phyloP scores from a whole-genome alignment of 441 rosid species.

The Pelargonium citronellum region DNA sequence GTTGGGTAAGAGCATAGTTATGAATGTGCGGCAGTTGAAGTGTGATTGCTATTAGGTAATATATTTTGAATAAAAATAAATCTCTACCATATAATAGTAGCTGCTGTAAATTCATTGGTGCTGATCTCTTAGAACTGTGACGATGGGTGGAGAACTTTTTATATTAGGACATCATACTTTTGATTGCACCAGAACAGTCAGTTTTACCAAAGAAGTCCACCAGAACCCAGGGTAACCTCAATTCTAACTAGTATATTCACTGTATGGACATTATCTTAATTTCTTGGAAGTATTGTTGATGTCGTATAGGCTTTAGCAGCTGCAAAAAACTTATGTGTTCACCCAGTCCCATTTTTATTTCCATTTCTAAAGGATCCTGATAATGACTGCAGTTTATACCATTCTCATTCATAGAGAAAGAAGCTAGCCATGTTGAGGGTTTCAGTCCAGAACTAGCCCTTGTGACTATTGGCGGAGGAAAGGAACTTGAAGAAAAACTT shows the following conservation, averaged over 20 bases:
- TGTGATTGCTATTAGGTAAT: too few relatives aligned
- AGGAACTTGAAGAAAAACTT: slow-evolving; percentile 90
- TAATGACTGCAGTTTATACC: slow-evolving; percentile 65
- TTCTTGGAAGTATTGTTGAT: neutral
- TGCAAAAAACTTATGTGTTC: neutral
- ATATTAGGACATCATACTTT: neutral
- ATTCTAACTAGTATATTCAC: neutral
- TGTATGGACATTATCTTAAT: neutral
- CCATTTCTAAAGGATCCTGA: slow-evolving; percentile 8
- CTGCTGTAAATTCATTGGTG: neutral
- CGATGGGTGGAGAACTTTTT: neutral
- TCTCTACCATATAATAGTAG: neutral
- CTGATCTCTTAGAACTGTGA: neutral
- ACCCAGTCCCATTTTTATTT: neutral
- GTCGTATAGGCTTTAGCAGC: neutral
- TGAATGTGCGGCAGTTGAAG: too few relatives aligned
- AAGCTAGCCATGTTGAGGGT: slow-evolving; percentile 91
- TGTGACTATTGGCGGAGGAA: slow-evolving; percentile 83
- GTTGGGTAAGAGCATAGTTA: neutral
- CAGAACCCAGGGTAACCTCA: neutral
- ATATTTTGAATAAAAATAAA: too few relatives aligned
- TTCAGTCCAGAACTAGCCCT: slow-evolving; percentile 88
- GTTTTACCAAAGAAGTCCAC: neutral
- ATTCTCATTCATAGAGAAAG: slow-evolving; percentile 91
- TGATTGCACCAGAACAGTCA: neutral